Evolutionary conservation across 2,329 filamentous ascomycete genomes (phyloP).

Genomic region (Fonsecaea nubica): DNA sequence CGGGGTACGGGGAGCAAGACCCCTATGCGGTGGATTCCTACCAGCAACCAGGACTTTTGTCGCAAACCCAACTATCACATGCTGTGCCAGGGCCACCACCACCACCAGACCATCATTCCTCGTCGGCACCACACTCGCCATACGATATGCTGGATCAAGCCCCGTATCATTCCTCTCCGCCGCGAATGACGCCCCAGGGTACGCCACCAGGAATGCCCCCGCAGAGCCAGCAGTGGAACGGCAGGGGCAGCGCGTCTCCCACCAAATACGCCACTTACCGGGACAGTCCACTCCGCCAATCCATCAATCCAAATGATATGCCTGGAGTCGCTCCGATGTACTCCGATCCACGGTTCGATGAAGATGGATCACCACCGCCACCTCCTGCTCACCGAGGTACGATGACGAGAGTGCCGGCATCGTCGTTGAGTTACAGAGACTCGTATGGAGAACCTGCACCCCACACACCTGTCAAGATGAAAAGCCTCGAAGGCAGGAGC

Average conservation of each 20-base stretch:
- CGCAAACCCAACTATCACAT: conserved; percentile 53
- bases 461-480: conserved; percentile 27
- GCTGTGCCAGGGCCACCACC: conserved; percentile 50
- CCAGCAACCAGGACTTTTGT: conserved; percentile 56
- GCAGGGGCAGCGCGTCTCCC: conserved; percentile 36
- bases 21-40: conserved; percentile 14
- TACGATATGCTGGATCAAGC: conserved; percentile 13
- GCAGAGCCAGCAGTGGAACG: conserved; percentile 30
- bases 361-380: conserved; percentile 44
- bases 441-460: conserved; percentile 30
- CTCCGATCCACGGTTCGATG: conserved; percentile 35
- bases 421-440: conserved; percentile 24
- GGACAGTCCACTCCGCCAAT: conserved; percentile 43
- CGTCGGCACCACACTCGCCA: conserved; percentile 18
- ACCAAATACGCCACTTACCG: conserved; percentile 39
- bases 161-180: conserved; percentile 31
- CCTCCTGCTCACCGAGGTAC: conserved; percentile 44
- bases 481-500: conserved; percentile 36
- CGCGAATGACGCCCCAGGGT: conserved; percentile 20
- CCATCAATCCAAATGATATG: conserved; percentile 41
- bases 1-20: conserved; percentile 6
- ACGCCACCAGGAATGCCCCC: conserved; percentile 15
- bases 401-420: conserved; percentile 16
- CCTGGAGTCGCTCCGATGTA: conserved; percentile 30
- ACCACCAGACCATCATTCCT: neutral